Conservation (phyloP, 345 rosid genomes). For the Alliaria petiolata region DNA sequence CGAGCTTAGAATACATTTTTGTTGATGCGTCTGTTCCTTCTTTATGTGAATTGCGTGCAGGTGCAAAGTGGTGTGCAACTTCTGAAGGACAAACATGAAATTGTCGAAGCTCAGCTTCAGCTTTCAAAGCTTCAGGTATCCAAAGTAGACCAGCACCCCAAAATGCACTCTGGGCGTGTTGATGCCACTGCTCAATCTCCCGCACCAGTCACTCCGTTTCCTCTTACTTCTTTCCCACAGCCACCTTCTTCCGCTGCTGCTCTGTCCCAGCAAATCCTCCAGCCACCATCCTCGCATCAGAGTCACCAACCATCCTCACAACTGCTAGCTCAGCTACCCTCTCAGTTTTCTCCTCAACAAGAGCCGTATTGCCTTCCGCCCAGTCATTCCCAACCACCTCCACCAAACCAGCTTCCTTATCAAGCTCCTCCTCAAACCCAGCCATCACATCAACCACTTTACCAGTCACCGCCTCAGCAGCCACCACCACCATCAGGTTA, state of each 20-base stretch:
- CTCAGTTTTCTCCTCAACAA: constrained; percentile 48
- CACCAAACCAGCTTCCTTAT: constrained; percentile 45
- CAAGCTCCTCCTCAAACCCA: constrained; percentile 52
- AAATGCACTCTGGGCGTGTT: constrained; percentile 34
- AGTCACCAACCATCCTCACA: not conserved
- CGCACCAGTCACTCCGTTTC: constrained; percentile 4
- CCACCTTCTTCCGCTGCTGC: constrained; percentile 18
- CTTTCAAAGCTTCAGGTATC: constrained; percentile 50
- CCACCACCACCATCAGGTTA: constrained; percentile 46
- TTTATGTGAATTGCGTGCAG: constrained; percentile 33
- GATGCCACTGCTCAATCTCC: constrained; percentile 47
- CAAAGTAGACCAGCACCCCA: constrained; percentile 41
- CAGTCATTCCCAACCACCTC: constrained; percentile 40
- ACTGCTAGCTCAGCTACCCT: not conserved
- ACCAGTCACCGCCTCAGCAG: constrained; percentile 36
- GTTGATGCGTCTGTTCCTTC: not conserved
- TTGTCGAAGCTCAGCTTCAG: constrained; percentile 52
- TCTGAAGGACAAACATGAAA: constrained; percentile 65
- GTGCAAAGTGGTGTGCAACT: constrained; percentile 58
- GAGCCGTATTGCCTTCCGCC: constrained; percentile 51
- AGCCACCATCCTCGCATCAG: not conserved
- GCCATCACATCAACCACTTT: constrained; percentile 44
- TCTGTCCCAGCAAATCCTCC: constrained; percentile 26
- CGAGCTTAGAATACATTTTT: no score
- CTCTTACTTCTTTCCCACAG: not conserved